phyloP scores from a whole-genome alignment of 2,329 filamentous ascomycete genomes.

The Chaetomium sp. region DNA sequence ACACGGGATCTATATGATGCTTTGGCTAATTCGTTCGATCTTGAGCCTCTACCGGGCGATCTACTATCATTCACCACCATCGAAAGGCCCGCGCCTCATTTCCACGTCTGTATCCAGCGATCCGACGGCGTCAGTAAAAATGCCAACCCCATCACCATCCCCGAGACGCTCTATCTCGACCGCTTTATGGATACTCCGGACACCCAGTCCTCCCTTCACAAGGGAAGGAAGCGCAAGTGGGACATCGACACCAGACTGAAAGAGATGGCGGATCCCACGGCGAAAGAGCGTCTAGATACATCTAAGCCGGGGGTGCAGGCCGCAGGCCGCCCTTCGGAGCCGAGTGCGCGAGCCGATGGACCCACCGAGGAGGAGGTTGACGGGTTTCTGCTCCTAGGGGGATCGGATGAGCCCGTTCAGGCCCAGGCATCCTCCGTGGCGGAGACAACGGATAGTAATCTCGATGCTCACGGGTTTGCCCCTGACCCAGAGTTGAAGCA shows the following conservation, averaged over 20 bases:
- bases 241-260: slow-evolving; percentile 49
- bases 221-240: slow-evolving; percentile 72
- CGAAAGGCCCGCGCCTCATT: slow-evolving; percentile 74
- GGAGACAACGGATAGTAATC: no score
- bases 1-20: slow-evolving; percentile 75
- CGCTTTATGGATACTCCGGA: slow-evolving; percentile 76
- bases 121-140: slow-evolving; percentile 76
- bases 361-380: slow-evolving; percentile 25
- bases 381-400: slow-evolving; percentile 18
- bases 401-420: neutral
- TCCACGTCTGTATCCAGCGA: slow-evolving; percentile 88
- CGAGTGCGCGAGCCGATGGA: neutral
- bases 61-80: slow-evolving; percentile 71
- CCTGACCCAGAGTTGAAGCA: slow-evolving; percentile 8
- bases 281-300: slow-evolving; percentile 3
- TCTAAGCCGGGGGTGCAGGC: neutral
- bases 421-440: neutral
- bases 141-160: slow-evolving; percentile 74
- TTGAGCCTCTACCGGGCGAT: slow-evolving; percentile 70
- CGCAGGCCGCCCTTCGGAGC: neutral
- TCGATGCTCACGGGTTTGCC: neutral
- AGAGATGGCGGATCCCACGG: slow-evolving; percentile 20
- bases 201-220: slow-evolving; percentile 61
- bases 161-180: slow-evolving; percentile 81
- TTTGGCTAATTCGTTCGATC: slow-evolving; percentile 82